Conservation (phyloP, 1,139 yeast genomes). For the Suhomyces coccinellae region DNA sequence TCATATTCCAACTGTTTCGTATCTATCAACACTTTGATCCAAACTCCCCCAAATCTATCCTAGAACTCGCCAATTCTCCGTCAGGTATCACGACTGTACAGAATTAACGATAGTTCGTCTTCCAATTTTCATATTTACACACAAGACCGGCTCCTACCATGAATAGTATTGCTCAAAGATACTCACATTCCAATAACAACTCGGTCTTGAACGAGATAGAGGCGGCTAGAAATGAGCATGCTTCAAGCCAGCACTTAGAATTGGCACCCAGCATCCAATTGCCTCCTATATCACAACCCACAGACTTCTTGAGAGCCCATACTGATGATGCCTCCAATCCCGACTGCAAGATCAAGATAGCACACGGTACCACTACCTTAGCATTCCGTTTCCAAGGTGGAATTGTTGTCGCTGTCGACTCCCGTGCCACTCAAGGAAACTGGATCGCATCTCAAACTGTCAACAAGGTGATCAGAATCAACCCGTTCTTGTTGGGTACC, state of each 20-base stretch:
- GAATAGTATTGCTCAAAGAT: slow-evolving; percentile 46
- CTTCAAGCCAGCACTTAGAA: slow-evolving; percentile 30
- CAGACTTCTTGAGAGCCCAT: slow-evolving; percentile 96
- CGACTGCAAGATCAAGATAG: slow-evolving; percentile 92
- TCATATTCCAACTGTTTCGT: background rate
- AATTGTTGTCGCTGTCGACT: slow-evolving; percentile 93
- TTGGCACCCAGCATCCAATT: slow-evolving; percentile 68
- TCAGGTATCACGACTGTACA: background rate
- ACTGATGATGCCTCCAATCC: slow-evolving; percentile 93
- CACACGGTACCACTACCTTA: slow-evolving; percentile 97
- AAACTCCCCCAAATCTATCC: background rate
- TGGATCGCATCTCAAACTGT: slow-evolving; percentile 99
- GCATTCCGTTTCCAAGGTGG: slow-evolving; percentile 97
- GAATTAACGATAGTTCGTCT: background rate
- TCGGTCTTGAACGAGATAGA: slow-evolving; percentile 32
- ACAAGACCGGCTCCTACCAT: slow-evolving; percentile 18
- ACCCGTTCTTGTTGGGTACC: slow-evolving; percentile 92
- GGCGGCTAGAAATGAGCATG: slow-evolving; percentile 25
- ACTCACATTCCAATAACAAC: slow-evolving; percentile 33
- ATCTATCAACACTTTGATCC: background rate
- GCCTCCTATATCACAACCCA: slow-evolving; percentile 88
- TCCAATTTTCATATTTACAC: background rate
- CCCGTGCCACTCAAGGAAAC: slow-evolving; percentile 97
- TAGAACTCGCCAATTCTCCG: background rate
- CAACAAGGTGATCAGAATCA: slow-evolving; percentile 94